Base-by-base conservation (phyloP, 2,329 filamentous ascomycete species). In the Aspergillus sp. region DNA sequence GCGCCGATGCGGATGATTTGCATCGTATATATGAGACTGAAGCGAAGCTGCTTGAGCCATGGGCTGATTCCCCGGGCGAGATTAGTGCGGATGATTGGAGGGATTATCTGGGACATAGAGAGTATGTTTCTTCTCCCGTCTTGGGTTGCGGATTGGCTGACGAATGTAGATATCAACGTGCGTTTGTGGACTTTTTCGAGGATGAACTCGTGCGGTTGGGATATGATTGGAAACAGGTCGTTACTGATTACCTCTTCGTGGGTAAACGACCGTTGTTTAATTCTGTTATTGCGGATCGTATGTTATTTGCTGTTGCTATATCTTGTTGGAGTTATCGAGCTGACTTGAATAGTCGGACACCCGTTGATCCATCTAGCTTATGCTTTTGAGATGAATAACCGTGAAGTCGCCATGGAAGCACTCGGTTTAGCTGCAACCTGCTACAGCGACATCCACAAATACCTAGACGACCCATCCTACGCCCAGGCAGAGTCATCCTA, bases 321-420 rank as follows among this genome's bases (percentile, higher is more conserved):
- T 28, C 28, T 11, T 19, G 7, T 8, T 2, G 19, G 4, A 29
- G 19, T 4, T 8, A 39, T 27, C 11, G 9, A 31, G n/a, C 37
- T 39, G 19, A 39, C 10, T 7, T 32, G 19, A 12, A n/a, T 51
- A 91, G 87, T 95, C 48, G 91, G 86, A 12, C 88, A 96, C 58
- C 88, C 91, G 1, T 73, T 97, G n/a, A 93, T 97, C 46, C 93
- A 97, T 59, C 77, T 98, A 2, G 90, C 83, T n/a, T 96, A 95
- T 62, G 93, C 90, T 7, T 91, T 86, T 60, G 91, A 98, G 70
- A 76, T 97, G 56, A 81, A 87, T 49, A 93, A 80, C 54, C 86
- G 85, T 46, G 91, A 94, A 51, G 64, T 97, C 13, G 90, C 84
- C 38, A 93, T 95, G 68, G 93, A 98, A 71, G 87, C 90, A 1